phyloP scores from a whole-genome alignment of 208 protist species.

The Acanthamoeba lugdunensis region DNA sequence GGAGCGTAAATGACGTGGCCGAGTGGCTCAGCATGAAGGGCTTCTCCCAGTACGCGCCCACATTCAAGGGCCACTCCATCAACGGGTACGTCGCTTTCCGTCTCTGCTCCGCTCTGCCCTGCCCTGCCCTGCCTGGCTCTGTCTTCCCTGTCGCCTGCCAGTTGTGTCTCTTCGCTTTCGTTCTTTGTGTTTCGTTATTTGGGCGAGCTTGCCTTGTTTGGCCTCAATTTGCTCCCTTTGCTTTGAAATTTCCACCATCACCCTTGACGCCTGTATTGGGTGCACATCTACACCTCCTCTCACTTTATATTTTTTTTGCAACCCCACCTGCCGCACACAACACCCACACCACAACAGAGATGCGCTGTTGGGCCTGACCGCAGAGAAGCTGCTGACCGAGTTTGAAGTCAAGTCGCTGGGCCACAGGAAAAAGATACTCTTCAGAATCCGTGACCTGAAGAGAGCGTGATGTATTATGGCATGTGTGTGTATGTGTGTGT shows the following conservation, averaged over 20 bases:
- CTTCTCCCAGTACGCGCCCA: slow-evolving; percentile 5
- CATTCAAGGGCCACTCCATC: not conserved
- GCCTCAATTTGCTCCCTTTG: too few species aligned
- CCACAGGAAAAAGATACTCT: slow-evolving; percentile 66
- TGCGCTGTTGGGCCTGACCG: slow-evolving; percentile 13
- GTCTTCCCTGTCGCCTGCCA: too few species aligned
- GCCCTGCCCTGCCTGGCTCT: not conserved
- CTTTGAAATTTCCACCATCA: too few species aligned
- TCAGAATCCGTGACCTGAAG: slow-evolving; percentile 32
- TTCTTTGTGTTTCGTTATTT: too few species aligned
- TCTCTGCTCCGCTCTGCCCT: not conserved
- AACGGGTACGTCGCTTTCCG: slow-evolving; percentile 21
- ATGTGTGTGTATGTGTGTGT: too few species aligned
- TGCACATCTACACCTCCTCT: too few species aligned
- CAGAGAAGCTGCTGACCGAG: slow-evolving; percentile 1
- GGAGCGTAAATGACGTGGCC: not conserved
- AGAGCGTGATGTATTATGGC: not conserved
- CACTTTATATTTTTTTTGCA: too few species aligned
- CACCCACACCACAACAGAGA: not conserved
- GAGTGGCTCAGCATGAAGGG: slow-evolving; percentile 46
- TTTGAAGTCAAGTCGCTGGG: slow-evolving; percentile 59
- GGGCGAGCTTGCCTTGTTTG: too few species aligned
- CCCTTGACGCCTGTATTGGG: too few species aligned
- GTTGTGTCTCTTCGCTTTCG: too few species aligned
- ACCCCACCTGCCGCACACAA: too few species aligned